Percentiles rank a stretch among this genome's conserved stretches.
These are phyloP conservation scores for Aureobasidium sp. DNA, from an alignment of 2,329 filamentous ascomycete genomes.

Conservation along the genomic window DNA sequence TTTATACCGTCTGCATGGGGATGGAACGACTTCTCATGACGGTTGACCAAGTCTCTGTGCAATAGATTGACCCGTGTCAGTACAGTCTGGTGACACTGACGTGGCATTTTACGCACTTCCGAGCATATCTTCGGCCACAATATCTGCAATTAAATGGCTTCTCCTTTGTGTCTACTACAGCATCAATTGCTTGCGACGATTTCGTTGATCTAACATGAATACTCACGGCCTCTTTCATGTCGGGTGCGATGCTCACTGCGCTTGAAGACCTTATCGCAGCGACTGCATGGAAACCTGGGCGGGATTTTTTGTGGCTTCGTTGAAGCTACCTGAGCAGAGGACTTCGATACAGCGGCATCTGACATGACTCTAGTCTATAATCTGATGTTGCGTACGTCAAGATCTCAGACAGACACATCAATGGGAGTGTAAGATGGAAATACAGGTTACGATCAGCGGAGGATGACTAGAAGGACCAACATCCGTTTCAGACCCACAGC, in stretches of 20 bases:
- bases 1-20: background rate
- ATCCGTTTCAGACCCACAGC: background rate
- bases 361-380: background rate
- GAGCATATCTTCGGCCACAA: background rate
- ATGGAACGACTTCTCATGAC: constrained; percentile 10
- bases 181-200: background rate
- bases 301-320: background rate
- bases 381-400: too few relatives aligned
- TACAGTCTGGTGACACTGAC: background rate
- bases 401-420: background rate
- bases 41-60: constrained; percentile 6
- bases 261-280: background rate
- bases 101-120: background rate
- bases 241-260: background rate
- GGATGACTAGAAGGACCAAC: background rate
- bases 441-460: background rate
- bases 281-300: background rate
- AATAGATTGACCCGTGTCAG: background rate
- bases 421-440: background rate
- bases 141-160: background rate
- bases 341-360: background rate
- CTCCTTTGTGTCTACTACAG: background rate
- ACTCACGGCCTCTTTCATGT: background rate
- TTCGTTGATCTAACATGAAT: too few relatives aligned
- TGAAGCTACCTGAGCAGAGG: background rate